Percentiles rank a stretch among this genome's conserved stretches.
phyloP scores from a whole-genome alignment of 1,284 basidiomycete genomes.

The Tremellales sp. region DNA sequence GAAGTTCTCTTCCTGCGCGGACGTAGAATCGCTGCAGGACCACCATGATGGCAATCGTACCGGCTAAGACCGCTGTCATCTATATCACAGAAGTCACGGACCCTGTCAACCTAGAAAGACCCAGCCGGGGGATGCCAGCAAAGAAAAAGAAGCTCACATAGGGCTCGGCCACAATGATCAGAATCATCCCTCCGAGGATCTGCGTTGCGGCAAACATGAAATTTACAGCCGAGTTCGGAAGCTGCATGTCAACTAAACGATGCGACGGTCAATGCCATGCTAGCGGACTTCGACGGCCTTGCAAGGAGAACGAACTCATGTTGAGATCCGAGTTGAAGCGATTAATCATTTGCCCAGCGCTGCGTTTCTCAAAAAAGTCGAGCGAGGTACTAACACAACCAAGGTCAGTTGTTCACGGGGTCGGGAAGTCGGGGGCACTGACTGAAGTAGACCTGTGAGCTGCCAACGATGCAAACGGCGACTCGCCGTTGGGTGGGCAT shows the following conservation, averaged over 20 bases:
- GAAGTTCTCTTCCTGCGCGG: slow-evolving; percentile 16
- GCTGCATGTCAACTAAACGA: slow-evolving; percentile 15
- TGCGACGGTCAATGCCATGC: neutral
- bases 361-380: slow-evolving; percentile 10
- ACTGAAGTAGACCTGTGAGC: slow-evolving; percentile 13
- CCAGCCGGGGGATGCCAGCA: too few relatives aligned
- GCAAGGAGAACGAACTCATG: slow-evolving; percentile 7
- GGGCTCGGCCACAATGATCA: slow-evolving; percentile 16
- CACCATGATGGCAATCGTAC: slow-evolving; percentile 6
- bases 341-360: slow-evolving; percentile 18
- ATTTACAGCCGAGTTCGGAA: slow-evolving; percentile 19
- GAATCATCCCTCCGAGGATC: slow-evolving; percentile 9
- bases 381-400: slow-evolving; percentile 8
- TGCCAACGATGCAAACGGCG: slow-evolving; percentile 14
- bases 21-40: slow-evolving; percentile 22
- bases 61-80: slow-evolving; percentile 18
- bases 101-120: too few relatives aligned
- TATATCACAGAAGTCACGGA: neutral
- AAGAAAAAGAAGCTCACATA: slow-evolving; percentile 15
- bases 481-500: slow-evolving; percentile 16
- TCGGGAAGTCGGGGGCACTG: neutral
- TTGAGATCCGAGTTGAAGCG: slow-evolving; percentile 22
- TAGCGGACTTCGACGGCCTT: too few relatives aligned
- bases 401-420: neutral
- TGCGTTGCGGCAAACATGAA: slow-evolving; percentile 8